Conservation (phyloP, 257 asterid species). For the Nicotiana noctiflora region DNA sequence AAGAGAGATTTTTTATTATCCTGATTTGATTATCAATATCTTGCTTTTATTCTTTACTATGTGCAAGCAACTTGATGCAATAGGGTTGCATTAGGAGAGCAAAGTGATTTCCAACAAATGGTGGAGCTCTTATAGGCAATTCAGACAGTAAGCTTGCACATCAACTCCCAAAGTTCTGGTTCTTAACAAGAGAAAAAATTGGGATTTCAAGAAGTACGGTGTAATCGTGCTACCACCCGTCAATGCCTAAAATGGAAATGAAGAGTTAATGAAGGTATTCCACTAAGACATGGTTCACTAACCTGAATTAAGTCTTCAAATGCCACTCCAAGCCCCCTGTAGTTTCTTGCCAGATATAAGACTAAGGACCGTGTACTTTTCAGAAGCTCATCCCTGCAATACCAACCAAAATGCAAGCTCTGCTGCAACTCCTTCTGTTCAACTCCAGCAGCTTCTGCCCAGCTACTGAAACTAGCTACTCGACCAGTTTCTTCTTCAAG, state of each 20-base stretch:
- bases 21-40: background rate
- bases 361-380: slow-evolving; percentile 65
- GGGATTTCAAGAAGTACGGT: background rate
- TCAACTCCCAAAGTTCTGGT: background rate
- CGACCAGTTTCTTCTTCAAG: slow-evolving; percentile 59
- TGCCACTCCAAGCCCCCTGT: slow-evolving; percentile 75
- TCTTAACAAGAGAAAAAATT: background rate
- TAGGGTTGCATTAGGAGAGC: background rate
- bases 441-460: slow-evolving; percentile 81
- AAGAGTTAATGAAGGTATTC: background rate
- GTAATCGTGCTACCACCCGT: background rate
- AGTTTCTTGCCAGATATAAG: slow-evolving; percentile 63
- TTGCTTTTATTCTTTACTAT: background rate
- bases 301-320: slow-evolving; percentile 88
- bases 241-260: background rate
- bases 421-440: slow-evolving; percentile 51
- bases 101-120: background rate
- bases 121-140: background rate
- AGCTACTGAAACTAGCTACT: slow-evolving; percentile 43
- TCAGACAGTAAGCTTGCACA: background rate
- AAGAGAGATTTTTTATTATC: background rate
- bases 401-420: slow-evolving; percentile 63
- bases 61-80: background rate
- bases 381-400: slow-evolving; percentile 76
- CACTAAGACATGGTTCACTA: background rate